Base-by-base conservation (phyloP, 495 filamentous ascomycete genomes). In the Lichenothelia convexa region DNA sequence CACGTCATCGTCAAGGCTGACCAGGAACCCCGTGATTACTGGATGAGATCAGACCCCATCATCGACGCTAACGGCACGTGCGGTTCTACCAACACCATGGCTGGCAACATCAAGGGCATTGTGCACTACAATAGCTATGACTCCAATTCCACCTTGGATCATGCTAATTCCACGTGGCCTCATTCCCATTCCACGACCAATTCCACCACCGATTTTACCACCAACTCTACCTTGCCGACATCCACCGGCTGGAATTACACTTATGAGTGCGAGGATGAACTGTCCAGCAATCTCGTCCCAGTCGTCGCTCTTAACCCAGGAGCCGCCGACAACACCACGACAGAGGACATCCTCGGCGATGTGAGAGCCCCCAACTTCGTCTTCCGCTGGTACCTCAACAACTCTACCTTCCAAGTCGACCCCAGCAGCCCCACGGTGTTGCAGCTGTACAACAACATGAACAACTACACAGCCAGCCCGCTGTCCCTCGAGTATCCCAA, bases 1-100 rank as follows among this genome's bases (percentile, higher is more conserved):
- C 46, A 57, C 41, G 39, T 62, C 20, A 43, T 60, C 18, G 46
- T 62, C 23, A 45, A 48, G 18, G 56, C 59, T 15, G 36, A 60
- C 40, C 56, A 60, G 38, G 32, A 42, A 1, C 16, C 39, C 11
- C 39, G 32, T 21, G 37, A 56, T 36, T 60, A 60, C 49, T 60
- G 57, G 57, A 47, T 60, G 41, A 47, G 57, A 15, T 29, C 54
- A 2, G 54, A 59, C 31, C n/a, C n/a, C n/a, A n/a, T n/a, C n/a
- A n/a, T n/a, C n/a, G 51, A 47, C 41, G 54, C 57, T 30, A 54
- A 49, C 40, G 50, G 53, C 21, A 35, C 50, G 15, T 34, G 30
- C 13, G 55, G 54, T 37, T 43, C 39, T n/a, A 31, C 18, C 7
- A 46, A 43, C 30, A 45, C 18, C 3, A 29, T 57, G 18, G 30